Base-by-base conservation (phyloP, 164 flowering plant genomes). In the Nymphaea colorata region DNA sequence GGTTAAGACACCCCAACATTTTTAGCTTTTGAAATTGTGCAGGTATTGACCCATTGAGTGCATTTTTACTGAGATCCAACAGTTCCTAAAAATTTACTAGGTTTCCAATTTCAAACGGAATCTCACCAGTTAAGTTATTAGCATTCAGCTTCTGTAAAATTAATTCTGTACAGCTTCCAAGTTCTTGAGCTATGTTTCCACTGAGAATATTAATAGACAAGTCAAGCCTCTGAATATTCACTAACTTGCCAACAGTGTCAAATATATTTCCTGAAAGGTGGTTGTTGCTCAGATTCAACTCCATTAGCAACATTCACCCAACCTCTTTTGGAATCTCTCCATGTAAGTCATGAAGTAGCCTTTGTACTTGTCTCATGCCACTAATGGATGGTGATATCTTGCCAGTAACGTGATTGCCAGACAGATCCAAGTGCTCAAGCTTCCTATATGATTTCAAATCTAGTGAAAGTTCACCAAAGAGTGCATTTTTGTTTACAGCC, bases 331-430 rank as follows among this genome's bases (percentile, higher is more conserved):
- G 57, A 8, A 51, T 51, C 14, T 51, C 15, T 15, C 57, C 14
- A 51, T 51, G 3, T 2, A 8, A 15, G 0, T 51, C 12, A 51
- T 51, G 14, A 3, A 51, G 8, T 15, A 67, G 73, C 75, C 2
- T 15, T 5, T 55, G 42, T 66, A 66, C 25, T 71, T 73, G 44
- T 74, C 67, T 0, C 57, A 51, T 51, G 57, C 57, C 14, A 15
- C 8, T 51, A 14, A 76, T 42, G 60, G 44, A 74, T 8, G 60
- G 3, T 4, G 81, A 77, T 11, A 78, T 76, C 17, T 5, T 17
- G 0, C 81, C 79, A 11, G 75, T 72, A 12, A 78, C 64, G 44
- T 36, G 45, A 42, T 76, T 78, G 12, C 18, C 59, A 0, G 79
- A 71, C 41, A 76, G 43, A 53, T 66, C 47, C 42, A 78, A 67